Percentiles rank a stretch among this genome's conserved stretches.
Evolutionary conservation across 306 rosid genomes (phyloP).

Genomic region (Castanopsis chinensis): DNA sequence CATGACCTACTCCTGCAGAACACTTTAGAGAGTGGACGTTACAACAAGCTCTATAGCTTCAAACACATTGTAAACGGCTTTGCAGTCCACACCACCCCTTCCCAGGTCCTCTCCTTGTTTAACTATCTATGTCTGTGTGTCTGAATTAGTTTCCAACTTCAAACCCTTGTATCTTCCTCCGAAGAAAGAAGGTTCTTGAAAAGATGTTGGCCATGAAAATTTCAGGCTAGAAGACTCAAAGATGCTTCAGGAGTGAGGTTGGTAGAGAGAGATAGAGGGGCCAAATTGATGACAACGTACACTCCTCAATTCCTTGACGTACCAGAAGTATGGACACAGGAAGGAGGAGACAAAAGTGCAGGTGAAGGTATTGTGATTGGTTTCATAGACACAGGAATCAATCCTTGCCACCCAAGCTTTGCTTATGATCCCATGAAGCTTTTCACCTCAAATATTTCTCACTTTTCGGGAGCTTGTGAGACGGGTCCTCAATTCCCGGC

Average conservation of each 20-base stretch:
- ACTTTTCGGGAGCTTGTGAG: slow-evolving; percentile 53
- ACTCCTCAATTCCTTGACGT: slow-evolving; percentile 43
- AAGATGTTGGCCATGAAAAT: neutral
- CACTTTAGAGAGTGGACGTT: slow-evolving; percentile 58
- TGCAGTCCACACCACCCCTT: slow-evolving; percentile 71
- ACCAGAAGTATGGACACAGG: slow-evolving; percentile 45
- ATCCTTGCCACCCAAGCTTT: slow-evolving; percentile 78
- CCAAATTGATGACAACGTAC: slow-evolving; percentile 51
- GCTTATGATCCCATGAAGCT: slow-evolving; percentile 35
- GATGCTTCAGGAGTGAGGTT: slow-evolving; percentile 25
- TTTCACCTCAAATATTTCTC: slow-evolving; percentile 42
- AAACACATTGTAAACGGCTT: slow-evolving; percentile 72
- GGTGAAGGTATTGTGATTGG: slow-evolving; percentile 80
- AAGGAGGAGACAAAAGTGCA: slow-evolving; percentile 43
- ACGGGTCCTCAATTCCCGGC: slow-evolving; percentile 59
- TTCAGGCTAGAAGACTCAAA: slow-evolving; percentile 40
- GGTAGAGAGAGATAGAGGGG: slow-evolving; percentile 58
- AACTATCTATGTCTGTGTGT: too few species aligned
- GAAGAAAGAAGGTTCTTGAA: neutral
- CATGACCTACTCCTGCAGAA: slow-evolving; percentile 59
- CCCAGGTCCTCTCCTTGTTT: slow-evolving; percentile 48
- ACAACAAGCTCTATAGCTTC: slow-evolving; percentile 70
- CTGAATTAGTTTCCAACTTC: too few species aligned
- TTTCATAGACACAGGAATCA: slow-evolving; percentile 77
- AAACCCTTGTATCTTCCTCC: too few species aligned